phyloP scores from a whole-genome alignment of 2,329 filamentous ascomycete genomes.

The Botrytis medusae region DNA sequence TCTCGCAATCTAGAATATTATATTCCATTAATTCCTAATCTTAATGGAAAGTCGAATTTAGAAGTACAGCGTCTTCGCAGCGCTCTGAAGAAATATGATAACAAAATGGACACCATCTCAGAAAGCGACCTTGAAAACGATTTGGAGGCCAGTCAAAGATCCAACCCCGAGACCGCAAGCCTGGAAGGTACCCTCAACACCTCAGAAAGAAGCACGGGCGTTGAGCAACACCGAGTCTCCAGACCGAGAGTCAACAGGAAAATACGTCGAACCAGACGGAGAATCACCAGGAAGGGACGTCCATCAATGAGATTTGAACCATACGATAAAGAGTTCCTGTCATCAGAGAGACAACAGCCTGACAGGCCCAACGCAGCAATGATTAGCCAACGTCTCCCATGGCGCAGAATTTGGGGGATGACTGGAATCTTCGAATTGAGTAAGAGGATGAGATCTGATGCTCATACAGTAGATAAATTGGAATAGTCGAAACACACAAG shows the following conservation, averaged over 20 bases:
- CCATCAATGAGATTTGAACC: background rate
- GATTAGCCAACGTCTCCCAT: background rate
- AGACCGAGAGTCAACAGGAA: background rate
- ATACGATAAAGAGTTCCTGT: background rate
- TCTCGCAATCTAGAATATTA: background rate
- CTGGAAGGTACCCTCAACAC: background rate
- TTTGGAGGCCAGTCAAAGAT: background rate
- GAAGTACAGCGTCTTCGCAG: accelerated
- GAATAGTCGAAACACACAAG: background rate
- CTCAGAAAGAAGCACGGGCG: background rate
- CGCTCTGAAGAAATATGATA: accelerated
- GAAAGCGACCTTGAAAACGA: background rate
- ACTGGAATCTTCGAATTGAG: background rate
- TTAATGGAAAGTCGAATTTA: background rate
- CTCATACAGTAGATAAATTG: background rate
- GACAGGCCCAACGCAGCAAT: background rate
- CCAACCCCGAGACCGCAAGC: background rate
- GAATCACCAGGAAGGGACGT: too few species aligned
- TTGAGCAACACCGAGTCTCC: background rate
- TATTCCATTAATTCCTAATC: accelerated
- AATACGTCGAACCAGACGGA: background rate
- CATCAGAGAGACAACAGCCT: background rate
- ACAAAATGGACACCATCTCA: background rate
- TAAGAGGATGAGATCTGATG: background rate
- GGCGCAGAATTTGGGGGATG: background rate